Conservation (phyloP, 805 yeast genomes). For the Metschnikowia amazonensis region DNA sequence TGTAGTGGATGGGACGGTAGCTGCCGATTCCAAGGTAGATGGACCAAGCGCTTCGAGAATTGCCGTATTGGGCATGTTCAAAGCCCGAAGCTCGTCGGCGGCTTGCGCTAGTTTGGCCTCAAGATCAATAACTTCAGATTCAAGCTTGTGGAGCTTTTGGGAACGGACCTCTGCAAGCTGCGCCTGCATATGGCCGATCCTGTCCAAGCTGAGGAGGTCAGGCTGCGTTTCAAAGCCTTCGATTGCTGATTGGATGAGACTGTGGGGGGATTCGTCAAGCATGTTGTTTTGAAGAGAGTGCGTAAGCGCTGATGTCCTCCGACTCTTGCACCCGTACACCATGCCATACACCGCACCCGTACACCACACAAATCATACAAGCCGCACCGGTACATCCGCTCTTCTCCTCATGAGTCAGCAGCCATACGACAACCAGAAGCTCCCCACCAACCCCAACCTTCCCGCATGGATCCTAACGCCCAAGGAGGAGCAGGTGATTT, state of each 20-base stretch:
- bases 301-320: too few relatives aligned
- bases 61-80: conserved; percentile 23
- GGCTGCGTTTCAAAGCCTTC: conserved; percentile 51
- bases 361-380: too few relatives aligned
- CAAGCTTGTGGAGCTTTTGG: conserved; percentile 19
- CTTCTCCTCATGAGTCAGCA: conserved; percentile 34
- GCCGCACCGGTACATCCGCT: too few relatives aligned
- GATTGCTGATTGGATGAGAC: conserved; percentile 38
- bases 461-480: conserved; percentile 80
- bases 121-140: conserved; percentile 13
- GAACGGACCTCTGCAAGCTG: conserved; percentile 28
- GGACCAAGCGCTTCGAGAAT: conserved; percentile 21
- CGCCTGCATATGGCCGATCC: conserved; percentile 38
- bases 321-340: neutral
- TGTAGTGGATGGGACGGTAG: too few relatives aligned
- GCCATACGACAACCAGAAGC: conserved; percentile 35
- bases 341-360: neutral
- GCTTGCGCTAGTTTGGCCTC: conserved; percentile 6
- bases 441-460: conserved; percentile 43
- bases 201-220: conserved; percentile 44
- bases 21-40: too few relatives aligned
- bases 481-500: conserved; percentile 67
- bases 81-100: conserved; percentile 18
- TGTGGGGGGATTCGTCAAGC: conserved; percentile 33
- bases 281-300: conserved; percentile 10